A percentile compares a stretch with the other conserved stretches of the same genome.
These are phyloP conservation scores for Lycium barbarum DNA, from an alignment of 257 asterid species.

Conservation along the genomic window DNA sequence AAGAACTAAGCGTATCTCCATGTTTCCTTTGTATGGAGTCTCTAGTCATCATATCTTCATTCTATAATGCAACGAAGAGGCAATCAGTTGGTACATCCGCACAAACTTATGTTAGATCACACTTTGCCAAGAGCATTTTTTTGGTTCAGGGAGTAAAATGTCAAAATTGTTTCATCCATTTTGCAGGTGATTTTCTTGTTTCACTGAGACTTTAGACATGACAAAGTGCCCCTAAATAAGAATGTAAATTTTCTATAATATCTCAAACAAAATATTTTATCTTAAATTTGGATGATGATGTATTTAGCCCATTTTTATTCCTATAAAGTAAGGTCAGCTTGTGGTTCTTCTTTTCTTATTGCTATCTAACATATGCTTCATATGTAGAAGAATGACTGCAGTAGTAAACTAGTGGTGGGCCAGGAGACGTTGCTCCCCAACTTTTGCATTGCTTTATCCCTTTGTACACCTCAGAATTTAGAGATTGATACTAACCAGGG, in stretches of 20 bases:
- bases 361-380: not conserved
- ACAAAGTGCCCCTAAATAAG: not conserved
- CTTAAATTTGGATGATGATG: not conserved
- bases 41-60: conserved; percentile 10
- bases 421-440: not conserved
- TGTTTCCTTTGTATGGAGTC: not conserved
- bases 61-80: not conserved
- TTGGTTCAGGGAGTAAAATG: not conserved
- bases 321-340: not conserved
- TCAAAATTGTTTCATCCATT: not conserved
- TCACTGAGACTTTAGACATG: not conserved
- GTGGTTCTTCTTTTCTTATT: not conserved
- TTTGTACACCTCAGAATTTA: not conserved
- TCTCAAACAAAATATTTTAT: not conserved
- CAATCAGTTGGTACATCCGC: not conserved
- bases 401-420: not conserved
- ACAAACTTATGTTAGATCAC: not conserved
- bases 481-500: not conserved
- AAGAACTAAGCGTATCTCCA: not conserved
- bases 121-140: conserved; percentile 1
- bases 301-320: too few species aligned
- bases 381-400: not conserved
- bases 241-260: not conserved
- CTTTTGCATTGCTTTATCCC: not conserved
- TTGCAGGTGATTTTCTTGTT: not conserved